These are phyloP conservation scores for Przewalskia tangutica DNA, from an alignment of 257 asterid genomes.

Conservation along the genomic window DNA sequence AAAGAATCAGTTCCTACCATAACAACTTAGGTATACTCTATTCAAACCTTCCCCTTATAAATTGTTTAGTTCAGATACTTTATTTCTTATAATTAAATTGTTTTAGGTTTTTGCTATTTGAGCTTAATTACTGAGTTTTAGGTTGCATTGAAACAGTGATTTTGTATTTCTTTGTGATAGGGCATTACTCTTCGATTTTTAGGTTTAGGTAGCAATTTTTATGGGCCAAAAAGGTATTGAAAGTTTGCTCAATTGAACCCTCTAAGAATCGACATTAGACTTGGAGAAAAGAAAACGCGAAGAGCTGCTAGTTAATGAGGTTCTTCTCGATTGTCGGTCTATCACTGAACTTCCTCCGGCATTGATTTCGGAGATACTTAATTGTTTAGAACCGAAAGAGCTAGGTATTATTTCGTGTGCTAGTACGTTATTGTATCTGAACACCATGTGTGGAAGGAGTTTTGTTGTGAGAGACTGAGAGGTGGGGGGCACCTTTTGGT, in stretches of 20 bases:
- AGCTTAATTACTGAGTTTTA: neutral
- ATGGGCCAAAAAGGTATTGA: constrained; percentile 71
- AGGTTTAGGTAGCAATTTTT: constrained; percentile 24
- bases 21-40: neutral
- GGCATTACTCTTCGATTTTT: neutral
- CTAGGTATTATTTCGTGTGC: constrained; percentile 86
- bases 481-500: constrained; percentile 64
- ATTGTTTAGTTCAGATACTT: too few relatives aligned
- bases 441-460: constrained; percentile 81
- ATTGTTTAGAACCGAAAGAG: constrained; percentile 74
- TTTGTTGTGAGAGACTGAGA: constrained; percentile 81
- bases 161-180: neutral
- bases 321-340: constrained; percentile 14
- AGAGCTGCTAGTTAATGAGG: constrained; percentile 16
- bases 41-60: neutral
- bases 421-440: constrained; percentile 57
- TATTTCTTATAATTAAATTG: neutral
- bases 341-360: constrained; percentile 79
- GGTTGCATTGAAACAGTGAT: neutral
- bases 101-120: neutral
- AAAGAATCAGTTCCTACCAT: neutral
- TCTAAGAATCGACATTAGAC: constrained; percentile 13
- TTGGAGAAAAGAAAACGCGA: constrained; percentile 13
- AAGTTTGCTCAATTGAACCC: constrained; percentile 19
- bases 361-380: constrained; percentile 63